Evolutionary conservation across 306 rosid genomes (phyloP).

Genomic region (Spatholobus suberectus): DNA sequence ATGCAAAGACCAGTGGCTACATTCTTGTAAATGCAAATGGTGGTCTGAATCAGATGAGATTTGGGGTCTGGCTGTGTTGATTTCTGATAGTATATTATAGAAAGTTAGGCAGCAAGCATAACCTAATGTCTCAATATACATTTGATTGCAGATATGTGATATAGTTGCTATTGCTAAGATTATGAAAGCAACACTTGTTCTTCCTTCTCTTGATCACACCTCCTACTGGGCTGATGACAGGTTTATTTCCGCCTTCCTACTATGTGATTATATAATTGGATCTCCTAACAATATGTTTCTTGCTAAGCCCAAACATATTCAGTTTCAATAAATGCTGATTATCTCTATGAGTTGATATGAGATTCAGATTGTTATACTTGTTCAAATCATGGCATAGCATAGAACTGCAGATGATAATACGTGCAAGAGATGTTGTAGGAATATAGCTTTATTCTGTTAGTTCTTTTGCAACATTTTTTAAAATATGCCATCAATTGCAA

Average conservation of each 20-base stretch:
- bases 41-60: conserved; percentile 99
- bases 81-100: conserved; percentile 43
- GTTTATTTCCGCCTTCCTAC: conserved; percentile 46
- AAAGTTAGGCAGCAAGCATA: conserved; percentile 34
- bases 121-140: conserved; percentile 50
- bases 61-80: conserved; percentile 84
- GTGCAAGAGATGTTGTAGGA: conserved; percentile 10
- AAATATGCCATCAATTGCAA: conserved; percentile 6
- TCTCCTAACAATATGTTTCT: conserved; percentile 16
- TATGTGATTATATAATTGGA: conserved; percentile 29
- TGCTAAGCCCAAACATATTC: conserved; percentile 25
- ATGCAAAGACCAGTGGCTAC: conserved; percentile 80
- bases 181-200: conserved; percentile 91
- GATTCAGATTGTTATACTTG: conserved; percentile 3
- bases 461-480: background rate
- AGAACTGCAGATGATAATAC: conserved; percentile 1
- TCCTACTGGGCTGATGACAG: conserved; percentile 98
- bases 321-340: conserved; percentile 16
- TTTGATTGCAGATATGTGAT: conserved; percentile 91
- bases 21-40: conserved; percentile 94
- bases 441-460: conserved; percentile 18
- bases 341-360: conserved; percentile 18
- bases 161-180: conserved; percentile 97
- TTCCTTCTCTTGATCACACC: conserved; percentile 96
- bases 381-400: conserved; percentile 34